These are phyloP conservation scores for Arxiozyma bovina DNA, from an alignment of 1,139 yeast species.

Conservation along the genomic window DNA sequence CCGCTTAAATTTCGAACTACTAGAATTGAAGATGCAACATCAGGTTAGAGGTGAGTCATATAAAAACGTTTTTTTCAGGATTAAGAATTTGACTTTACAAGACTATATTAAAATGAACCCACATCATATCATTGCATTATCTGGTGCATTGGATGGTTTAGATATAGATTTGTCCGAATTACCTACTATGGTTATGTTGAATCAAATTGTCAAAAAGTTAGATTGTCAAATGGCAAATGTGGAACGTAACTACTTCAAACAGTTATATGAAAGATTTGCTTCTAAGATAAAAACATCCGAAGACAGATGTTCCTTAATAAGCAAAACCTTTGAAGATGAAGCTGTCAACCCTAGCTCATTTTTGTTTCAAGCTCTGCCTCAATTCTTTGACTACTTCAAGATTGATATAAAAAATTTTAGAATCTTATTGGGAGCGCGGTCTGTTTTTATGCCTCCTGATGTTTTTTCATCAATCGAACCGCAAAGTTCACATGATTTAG, in stretches of 20 bases:
- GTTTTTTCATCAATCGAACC: constrained; percentile 31
- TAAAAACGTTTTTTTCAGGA: constrained; percentile 17
- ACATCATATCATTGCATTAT: constrained; percentile 5
- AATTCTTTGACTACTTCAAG: constrained; percentile 38
- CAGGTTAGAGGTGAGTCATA: constrained; percentile 13
- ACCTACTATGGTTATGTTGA: constrained; percentile 31
- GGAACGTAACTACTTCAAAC: constrained; percentile 25
- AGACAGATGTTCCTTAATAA: constrained; percentile 39
- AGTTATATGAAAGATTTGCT: constrained; percentile 40
- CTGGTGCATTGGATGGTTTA: constrained; percentile 18
- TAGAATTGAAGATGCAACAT: constrained; percentile 18
- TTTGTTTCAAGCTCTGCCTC: constrained; percentile 39
- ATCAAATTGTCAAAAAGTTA: constrained; percentile 23
- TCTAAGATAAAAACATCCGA: constrained; percentile 37
- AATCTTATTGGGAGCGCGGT: constrained; percentile 48
- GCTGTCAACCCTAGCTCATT: constrained; percentile 25
- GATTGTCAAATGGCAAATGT: constrained; percentile 23
- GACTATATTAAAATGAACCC: constrained; percentile 9
- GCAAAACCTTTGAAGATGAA: constrained; percentile 29
- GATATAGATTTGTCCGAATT: constrained; percentile 29
- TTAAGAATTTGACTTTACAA: constrained; percentile 14
- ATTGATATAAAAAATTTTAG: constrained; percentile 32
- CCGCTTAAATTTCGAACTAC: constrained; percentile 17
- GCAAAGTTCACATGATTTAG: constrained; percentile 36
- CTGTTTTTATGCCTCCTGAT: constrained; percentile 46